phyloP scores from a whole-genome alignment of 2,329 filamentous ascomycete species.

The Pseudocercospora musae region DNA sequence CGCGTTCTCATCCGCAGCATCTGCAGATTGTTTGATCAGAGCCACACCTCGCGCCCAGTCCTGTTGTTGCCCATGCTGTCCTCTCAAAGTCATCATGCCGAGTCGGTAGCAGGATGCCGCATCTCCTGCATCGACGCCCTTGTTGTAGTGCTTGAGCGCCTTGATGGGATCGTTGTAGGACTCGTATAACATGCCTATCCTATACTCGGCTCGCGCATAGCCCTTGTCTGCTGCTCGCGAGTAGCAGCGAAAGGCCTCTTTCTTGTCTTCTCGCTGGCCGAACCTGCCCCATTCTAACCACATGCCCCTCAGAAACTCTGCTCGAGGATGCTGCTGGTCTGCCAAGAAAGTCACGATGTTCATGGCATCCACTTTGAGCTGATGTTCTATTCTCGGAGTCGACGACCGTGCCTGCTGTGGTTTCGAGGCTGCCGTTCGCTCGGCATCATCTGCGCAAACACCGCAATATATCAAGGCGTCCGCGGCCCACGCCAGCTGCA shows the following conservation, averaged over 20 bases:
- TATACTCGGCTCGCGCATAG: conserved; percentile 86
- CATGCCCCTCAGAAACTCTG: conserved; percentile 90
- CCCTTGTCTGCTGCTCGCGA: conserved; percentile 79
- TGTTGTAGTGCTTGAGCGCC: conserved; percentile 85
- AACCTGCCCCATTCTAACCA: conserved; percentile 99
- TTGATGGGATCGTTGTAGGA: conserved; percentile 89
- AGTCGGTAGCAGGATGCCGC: conserved; percentile 83
- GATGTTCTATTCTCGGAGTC: conserved; percentile 85
- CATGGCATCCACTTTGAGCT: conserved; percentile 80
- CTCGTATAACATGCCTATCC: conserved; percentile 98
- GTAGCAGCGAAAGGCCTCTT: conserved; percentile 88
- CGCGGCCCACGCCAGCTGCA: conserved; percentile 95
- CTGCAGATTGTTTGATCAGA: conserved; percentile 77
- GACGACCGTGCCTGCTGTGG: conserved; percentile 55
- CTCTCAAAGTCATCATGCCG: conserved; percentile 95
- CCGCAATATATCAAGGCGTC: conserved; percentile 89
- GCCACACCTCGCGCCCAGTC: conserved; percentile 76
- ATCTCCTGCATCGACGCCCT: conserved; percentile 74
- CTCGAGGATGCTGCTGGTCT: conserved; percentile 87
- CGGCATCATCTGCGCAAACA: conserved; percentile 71
- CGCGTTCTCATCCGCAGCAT: conserved; percentile 90
- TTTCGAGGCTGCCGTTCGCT: conserved; percentile 57
- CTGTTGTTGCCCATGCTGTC: conserved; percentile 85
- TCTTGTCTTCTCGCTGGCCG: conserved; percentile 83
- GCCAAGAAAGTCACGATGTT: conserved; percentile 89